These are phyloP conservation scores for Aspergillus bertholletiae DNA, from an alignment of 495 filamentous ascomycete genomes.

Conservation along the genomic window DNA sequence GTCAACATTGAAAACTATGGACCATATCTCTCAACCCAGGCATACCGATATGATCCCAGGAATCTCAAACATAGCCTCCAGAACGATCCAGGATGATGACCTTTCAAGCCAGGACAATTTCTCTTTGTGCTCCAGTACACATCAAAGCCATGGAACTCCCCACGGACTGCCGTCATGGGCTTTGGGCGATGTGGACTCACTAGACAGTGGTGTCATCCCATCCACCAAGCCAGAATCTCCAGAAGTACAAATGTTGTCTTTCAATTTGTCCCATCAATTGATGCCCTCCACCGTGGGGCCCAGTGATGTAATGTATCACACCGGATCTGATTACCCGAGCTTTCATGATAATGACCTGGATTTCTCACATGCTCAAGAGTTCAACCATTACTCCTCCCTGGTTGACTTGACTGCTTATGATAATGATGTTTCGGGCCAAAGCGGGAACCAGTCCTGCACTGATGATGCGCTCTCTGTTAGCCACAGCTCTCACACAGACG, in stretches of 20 bases:
- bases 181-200: constrained; percentile 36
- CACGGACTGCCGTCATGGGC: constrained; percentile 41
- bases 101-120: constrained; percentile 43
- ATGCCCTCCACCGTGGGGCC: constrained; percentile 41
- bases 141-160: constrained; percentile 33
- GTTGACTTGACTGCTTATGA: constrained; percentile 44
- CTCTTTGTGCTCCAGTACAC: constrained; percentile 39
- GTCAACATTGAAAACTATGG: constrained; percentile 28
- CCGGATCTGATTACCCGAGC: constrained; percentile 40
- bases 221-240: constrained; percentile 38
- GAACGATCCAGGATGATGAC: constrained; percentile 47
- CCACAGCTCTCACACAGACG: constrained; percentile 41
- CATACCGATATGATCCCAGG: constrained; percentile 35
- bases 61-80: constrained; percentile 40
- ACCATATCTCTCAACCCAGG: constrained; percentile 29
- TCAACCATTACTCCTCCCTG: constrained; percentile 33
- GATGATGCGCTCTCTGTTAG: constrained; percentile 43
- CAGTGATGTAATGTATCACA: constrained; percentile 44
- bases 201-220: constrained; percentile 34
- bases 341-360: constrained; percentile 42
- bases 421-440: constrained; percentile 39
- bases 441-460: constrained; percentile 30
- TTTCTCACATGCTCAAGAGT: constrained; percentile 30
- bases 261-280: constrained; percentile 42
- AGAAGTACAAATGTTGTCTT: constrained; percentile 47